A percentile compares a stretch with the other conserved stretches of the same genome.
Evolutionary conservation across 2,329 filamentous ascomycete species (phyloP).

Genomic region (Talaromyces sp.): DNA sequence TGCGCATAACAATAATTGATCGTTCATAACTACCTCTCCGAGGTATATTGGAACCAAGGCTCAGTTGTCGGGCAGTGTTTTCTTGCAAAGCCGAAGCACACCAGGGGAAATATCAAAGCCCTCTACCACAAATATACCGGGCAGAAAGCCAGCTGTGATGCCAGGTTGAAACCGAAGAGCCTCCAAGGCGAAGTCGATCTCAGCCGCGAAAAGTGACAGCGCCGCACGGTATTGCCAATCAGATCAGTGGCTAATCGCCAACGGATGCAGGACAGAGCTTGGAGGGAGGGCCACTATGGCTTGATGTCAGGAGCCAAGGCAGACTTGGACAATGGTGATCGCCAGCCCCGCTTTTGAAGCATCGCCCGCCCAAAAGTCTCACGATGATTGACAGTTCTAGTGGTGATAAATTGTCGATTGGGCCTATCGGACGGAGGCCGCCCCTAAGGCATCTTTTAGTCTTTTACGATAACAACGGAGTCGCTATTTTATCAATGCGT

Average conservation of each 20-base stretch:
- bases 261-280: not conserved
- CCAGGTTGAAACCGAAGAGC: not conserved
- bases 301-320: not conserved
- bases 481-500: not conserved
- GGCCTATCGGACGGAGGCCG: not conserved
- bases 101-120: not conserved
- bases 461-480: not conserved
- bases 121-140: not conserved
- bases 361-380: not conserved
- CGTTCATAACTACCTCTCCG: not conserved
- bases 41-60: not conserved
- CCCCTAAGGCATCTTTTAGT: constrained; percentile 1
- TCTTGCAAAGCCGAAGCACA: not conserved
- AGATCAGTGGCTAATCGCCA: constrained; percentile 8
- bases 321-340: not conserved
- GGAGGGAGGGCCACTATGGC: not conserved
- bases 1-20: not conserved
- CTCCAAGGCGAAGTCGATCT: constrained; percentile 3
- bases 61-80: not conserved
- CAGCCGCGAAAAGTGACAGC: constrained; percentile 6
- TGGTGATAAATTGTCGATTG: not conserved
- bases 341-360: not conserved
- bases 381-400: not conserved
- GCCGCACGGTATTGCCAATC: constrained; percentile 2
- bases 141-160: not conserved